Conservation (phyloP, 2,329 filamentous ascomycete species). For the Rhexocercosporidium sp. region DNA sequence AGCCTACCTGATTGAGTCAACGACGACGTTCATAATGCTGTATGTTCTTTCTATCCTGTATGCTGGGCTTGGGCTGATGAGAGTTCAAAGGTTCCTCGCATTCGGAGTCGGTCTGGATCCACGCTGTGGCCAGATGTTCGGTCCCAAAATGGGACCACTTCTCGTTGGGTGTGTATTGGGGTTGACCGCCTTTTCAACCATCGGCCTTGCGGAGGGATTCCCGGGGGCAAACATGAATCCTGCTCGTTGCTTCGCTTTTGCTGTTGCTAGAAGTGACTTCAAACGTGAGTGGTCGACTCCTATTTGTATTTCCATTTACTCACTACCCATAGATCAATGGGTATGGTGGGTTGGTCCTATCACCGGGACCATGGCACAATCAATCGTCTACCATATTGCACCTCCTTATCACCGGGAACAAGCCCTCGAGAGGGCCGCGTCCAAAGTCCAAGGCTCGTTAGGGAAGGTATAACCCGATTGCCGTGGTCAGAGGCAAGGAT, state of each 20-base stretch:
- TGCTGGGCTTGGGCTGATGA: not conserved
- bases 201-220: slow-evolving; percentile 45
- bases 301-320: not conserved
- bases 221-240: slow-evolving; percentile 48
- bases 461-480: not conserved
- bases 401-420: slow-evolving; percentile 40
- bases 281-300: slow-evolving; percentile 9
- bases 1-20: slow-evolving; percentile 55
- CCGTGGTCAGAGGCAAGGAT: not conserved
- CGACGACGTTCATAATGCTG: slow-evolving; percentile 52
- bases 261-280: slow-evolving; percentile 44
- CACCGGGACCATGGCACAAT: slow-evolving; percentile 38
- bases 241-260: slow-evolving; percentile 50
- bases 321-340: slow-evolving; percentile 43
- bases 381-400: slow-evolving; percentile 40
- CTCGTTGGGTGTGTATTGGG: slow-evolving; percentile 52
- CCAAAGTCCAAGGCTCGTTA: not conserved
- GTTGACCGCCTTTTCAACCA: slow-evolving; percentile 45
- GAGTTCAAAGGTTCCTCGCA: slow-evolving; percentile 46
- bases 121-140: slow-evolving; percentile 53
- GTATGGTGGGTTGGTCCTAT: slow-evolving; percentile 47
- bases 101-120: slow-evolving; percentile 61
- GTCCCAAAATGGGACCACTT: slow-evolving; percentile 54
- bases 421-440: not conserved
- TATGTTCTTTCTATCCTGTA: slow-evolving; percentile 29